phyloP scores from a whole-genome alignment of 2,329 filamentous ascomycete genomes.

The Malbranchea cinnamomea region DNA sequence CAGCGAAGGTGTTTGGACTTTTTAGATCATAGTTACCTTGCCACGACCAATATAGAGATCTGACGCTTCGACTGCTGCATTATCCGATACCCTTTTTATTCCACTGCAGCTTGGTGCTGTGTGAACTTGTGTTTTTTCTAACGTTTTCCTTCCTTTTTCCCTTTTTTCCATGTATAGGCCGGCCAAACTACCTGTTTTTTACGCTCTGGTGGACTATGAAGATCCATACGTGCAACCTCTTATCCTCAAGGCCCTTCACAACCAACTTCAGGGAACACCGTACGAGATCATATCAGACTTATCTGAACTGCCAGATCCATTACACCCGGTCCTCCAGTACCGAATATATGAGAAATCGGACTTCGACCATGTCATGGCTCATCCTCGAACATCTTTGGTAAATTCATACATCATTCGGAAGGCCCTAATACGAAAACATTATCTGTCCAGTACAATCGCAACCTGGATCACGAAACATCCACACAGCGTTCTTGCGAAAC shows the following conservation, averaged over 20 bases:
- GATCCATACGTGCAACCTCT: conserved; percentile 82
- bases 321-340: conserved; percentile 55
- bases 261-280: conserved; percentile 39
- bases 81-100: conserved; percentile 13
- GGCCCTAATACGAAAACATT: conserved; percentile 92
- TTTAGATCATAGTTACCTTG: conserved; percentile 17
- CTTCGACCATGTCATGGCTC: conserved; percentile 56
- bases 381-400: conserved; percentile 49
- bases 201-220: conserved; percentile 69
- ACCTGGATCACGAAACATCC: conserved; percentile 81
- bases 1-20: conserved; percentile 11
- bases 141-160: background rate
- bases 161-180: background rate
- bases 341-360: conserved; percentile 75
- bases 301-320: conserved; percentile 32
- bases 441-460: conserved; percentile 66
- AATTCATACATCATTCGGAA: conserved; percentile 95
- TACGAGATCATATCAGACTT: conserved; percentile 42
- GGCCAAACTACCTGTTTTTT: conserved; percentile 25
- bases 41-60: too few relatives aligned
- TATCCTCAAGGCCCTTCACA: conserved; percentile 55
- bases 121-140: background rate
- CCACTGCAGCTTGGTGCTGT: background rate
- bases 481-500: conserved; percentile 47
- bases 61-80: too few relatives aligned